Base-by-base conservation (phyloP, 805 yeast species). In the Candida railenensis region DNA sequence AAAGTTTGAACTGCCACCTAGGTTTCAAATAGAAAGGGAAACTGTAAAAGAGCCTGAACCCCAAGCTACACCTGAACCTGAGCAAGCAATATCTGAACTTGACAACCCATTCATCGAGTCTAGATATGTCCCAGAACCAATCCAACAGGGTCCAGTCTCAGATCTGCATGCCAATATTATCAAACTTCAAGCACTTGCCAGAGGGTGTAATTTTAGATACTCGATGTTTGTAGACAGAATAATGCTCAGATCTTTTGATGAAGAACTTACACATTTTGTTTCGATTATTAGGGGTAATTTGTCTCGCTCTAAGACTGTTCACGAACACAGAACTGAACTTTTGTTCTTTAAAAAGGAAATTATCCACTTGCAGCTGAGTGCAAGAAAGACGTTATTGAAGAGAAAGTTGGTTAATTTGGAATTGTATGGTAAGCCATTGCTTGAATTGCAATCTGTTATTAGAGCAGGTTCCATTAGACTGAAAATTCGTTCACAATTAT, bases 191-290 rank as follows among this genome's bases (percentile, higher is more conserved):
- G 80, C 94, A 0, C 65, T 82, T 20, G 76, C 87, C 15, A 71
- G 89, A 53, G 96, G 94, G 16, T 82, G 87, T 0, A 70, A 81
- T 36, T 67, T 79, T 46, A 74, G 96, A 44, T 87, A 83, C 58
- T 66, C 68, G 18, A 69, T 83, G 67, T 82, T 81, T 60, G 85
- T 87, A 32, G 78, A 79, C 53, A 74, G 74, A 47, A 83, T 83
- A 48, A 74, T 86, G 70, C 58, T 87, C 22, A 78, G 75, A 48
- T 76, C 87, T 1, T 80, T 79, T 53, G 74, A 73, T 4, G 77
- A 74, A 11, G 80, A 78, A 53, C 53, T 85, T 19, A 62, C 75
- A 2, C 60, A 57, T 8, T 64, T 85, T 18, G 82, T 81, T 54
- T 66, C 85, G 0, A 53, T 73, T 0, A 64, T 77, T 5, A 73